phyloP scores from a whole-genome alignment of 495 filamentous ascomycete species.

The Daldinia caldariorum region DNA sequence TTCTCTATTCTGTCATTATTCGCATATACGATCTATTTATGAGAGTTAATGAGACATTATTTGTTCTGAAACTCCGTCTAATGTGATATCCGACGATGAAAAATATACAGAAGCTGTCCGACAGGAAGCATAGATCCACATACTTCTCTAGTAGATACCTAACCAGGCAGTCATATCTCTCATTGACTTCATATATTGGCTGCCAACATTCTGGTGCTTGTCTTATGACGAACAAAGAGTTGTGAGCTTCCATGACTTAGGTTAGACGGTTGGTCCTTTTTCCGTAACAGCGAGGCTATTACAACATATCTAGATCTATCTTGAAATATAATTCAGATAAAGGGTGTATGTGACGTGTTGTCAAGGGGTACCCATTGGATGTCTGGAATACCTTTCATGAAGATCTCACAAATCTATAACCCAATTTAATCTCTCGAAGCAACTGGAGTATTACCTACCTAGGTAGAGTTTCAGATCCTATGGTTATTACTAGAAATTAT shows the following conservation, averaged over 20 bases:
- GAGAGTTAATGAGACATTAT: too few relatives aligned
- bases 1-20: too few relatives aligned
- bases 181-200: not conserved
- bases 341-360: too few relatives aligned
- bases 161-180: not conserved
- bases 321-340: not conserved
- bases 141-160: not conserved
- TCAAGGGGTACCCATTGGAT: too few relatives aligned
- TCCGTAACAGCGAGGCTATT: not conserved
- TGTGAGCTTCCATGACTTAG: not conserved
- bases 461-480: not conserved
- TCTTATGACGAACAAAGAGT: not conserved
- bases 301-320: not conserved
- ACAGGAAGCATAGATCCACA: too few relatives aligned
- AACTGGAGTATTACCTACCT: not conserved
- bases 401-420: not conserved
- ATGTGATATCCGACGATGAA: too few relatives aligned
- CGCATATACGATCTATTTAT: too few relatives aligned
- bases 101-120: too few relatives aligned
- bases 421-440: not conserved
- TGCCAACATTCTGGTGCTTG: not conserved
- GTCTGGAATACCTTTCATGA: not conserved
- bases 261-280: not conserved
- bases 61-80: too few relatives aligned
- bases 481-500: not conserved